Conservation (phyloP, 1,139 yeast genomes). For the Schwanniomyces etchellsii region DNA sequence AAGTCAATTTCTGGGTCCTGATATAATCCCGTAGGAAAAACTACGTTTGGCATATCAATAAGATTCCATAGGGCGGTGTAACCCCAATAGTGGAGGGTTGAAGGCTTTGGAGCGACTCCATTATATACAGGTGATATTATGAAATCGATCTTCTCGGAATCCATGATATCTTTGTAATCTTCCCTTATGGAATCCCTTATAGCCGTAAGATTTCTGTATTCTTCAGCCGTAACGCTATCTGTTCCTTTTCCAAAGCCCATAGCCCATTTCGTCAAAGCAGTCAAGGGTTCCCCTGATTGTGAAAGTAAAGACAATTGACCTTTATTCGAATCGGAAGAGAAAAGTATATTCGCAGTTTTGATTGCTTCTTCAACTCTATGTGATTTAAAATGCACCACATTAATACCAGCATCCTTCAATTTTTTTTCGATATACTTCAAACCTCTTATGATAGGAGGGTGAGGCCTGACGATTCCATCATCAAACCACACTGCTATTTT, state of each 20-base stretch:
- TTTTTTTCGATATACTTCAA: slow-evolving; percentile 12
- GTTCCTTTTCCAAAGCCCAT: slow-evolving; percentile 13
- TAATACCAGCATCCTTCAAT: slow-evolving; percentile 4
- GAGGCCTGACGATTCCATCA: slow-evolving; percentile 15
- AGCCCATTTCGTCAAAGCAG: slow-evolving; percentile 15
- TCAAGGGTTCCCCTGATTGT: slow-evolving; percentile 15
- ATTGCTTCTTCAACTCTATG: slow-evolving; percentile 3
- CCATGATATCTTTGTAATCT: slow-evolving; percentile 12
- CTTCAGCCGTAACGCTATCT: slow-evolving; percentile 8
- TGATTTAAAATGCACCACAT: slow-evolving; percentile 3
- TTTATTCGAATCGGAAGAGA: slow-evolving; percentile 3
- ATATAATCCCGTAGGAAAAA: slow-evolving; percentile 11
- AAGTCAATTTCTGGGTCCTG: slow-evolving; percentile 4
- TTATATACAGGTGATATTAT: slow-evolving; percentile 9
- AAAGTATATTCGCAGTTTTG: slow-evolving; percentile 2
- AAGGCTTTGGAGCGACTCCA: slow-evolving; percentile 12
- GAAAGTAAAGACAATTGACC: slow-evolving; percentile 3
- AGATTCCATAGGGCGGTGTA: slow-evolving; percentile 19
- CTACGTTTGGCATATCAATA: slow-evolving; percentile 18
- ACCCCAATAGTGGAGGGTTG: slow-evolving; percentile 17
- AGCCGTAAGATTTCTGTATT: slow-evolving; percentile 10
- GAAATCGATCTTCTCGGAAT: slow-evolving; percentile 2
- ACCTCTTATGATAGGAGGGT: slow-evolving; percentile 19
- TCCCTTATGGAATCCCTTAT: slow-evolving; percentile 13
- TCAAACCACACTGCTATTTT: slow-evolving; percentile 11